Percentiles rank a stretch among this genome's conserved stretches.
Conservation (phyloP, 305 asterid genomes). For the Fraxinus greggii region DNA sequence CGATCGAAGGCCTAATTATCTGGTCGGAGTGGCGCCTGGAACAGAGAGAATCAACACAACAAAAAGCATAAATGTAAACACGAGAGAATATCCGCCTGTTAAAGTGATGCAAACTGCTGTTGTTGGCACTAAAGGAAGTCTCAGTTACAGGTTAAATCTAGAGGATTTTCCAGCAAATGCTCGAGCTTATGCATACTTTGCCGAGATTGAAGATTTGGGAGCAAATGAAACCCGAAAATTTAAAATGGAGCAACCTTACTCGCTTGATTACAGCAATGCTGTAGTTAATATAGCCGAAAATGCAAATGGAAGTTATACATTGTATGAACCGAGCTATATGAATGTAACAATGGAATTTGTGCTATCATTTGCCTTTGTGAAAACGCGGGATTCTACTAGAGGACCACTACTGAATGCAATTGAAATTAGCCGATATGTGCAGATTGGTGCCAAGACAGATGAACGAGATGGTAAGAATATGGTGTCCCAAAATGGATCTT, state of each 20-base stretch:
- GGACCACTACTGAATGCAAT: slow-evolving; percentile 87
- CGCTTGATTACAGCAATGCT: slow-evolving; percentile 84
- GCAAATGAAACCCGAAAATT: slow-evolving; percentile 72
- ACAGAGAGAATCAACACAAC: slow-evolving; percentile 77
- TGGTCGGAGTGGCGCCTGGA: slow-evolving; percentile 91
- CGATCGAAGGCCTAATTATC: slow-evolving; percentile 67
- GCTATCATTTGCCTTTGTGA: slow-evolving; percentile 69
- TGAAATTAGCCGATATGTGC: slow-evolving; percentile 78
- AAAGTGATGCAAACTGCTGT: slow-evolving; percentile 98
- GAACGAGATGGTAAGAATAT: slow-evolving; percentile 61
- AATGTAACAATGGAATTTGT: slow-evolving; percentile 76
- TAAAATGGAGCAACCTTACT: slow-evolving; percentile 75
- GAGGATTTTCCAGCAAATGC: slow-evolving; percentile 95
- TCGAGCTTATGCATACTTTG: slow-evolving; percentile 87
- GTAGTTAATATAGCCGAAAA: slow-evolving; percentile 95
- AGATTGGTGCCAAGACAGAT: slow-evolving; percentile 69
- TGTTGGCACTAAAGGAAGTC: slow-evolving; percentile 68
- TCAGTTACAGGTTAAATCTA: slow-evolving; percentile 75
- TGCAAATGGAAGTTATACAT: slow-evolving; percentile 84
- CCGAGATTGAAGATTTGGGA: slow-evolving; percentile 77
- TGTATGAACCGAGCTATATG: slow-evolving; percentile 97
- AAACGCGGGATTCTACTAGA: slow-evolving; percentile 69
- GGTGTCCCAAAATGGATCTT: neutral
- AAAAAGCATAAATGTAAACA: slow-evolving; percentile 51
- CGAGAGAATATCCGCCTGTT: slow-evolving; percentile 93